Conservation (phyloP, 495 filamentous ascomycete genomes). For the Podospora tetraspora region DNA sequence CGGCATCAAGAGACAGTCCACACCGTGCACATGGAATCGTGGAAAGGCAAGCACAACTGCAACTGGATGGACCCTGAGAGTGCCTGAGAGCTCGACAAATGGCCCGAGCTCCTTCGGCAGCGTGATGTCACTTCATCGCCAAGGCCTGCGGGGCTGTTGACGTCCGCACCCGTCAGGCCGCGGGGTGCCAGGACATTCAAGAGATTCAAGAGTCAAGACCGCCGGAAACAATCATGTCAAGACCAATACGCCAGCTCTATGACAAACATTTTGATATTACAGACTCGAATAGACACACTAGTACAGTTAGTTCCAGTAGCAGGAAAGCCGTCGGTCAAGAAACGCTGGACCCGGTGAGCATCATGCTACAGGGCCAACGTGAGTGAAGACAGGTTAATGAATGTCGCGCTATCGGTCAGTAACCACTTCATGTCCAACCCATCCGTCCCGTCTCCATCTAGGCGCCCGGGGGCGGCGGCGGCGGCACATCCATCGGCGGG, state of each 20-base stretch:
- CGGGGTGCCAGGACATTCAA: neutral
- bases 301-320: constrained; percentile 21
- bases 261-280: neutral
- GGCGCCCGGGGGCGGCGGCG: constrained; percentile 61
- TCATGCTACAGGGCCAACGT: constrained; percentile 11
- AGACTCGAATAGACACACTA: constrained; percentile 4
- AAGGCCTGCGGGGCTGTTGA: neutral
- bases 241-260: neutral
- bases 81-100: neutral
- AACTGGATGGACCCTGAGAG: neutral
- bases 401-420: constrained; percentile 26
- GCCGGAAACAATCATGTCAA: neutral
- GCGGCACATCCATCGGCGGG: constrained; percentile 69
- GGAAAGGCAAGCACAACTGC: neutral
- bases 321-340: neutral
- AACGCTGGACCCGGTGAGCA: neutral
- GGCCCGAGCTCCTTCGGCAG: neutral
- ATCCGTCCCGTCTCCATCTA: constrained; percentile 26
- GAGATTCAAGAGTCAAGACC: neutral
- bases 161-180: neutral
- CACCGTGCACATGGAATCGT: neutral
- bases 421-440: constrained; percentile 10
- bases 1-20: neutral
- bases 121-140: neutral
- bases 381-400: constrained; percentile 11